Base-by-base conservation (phyloP, 768 basidiomycete species). In the Asterophora lycoperdoides region DNA sequence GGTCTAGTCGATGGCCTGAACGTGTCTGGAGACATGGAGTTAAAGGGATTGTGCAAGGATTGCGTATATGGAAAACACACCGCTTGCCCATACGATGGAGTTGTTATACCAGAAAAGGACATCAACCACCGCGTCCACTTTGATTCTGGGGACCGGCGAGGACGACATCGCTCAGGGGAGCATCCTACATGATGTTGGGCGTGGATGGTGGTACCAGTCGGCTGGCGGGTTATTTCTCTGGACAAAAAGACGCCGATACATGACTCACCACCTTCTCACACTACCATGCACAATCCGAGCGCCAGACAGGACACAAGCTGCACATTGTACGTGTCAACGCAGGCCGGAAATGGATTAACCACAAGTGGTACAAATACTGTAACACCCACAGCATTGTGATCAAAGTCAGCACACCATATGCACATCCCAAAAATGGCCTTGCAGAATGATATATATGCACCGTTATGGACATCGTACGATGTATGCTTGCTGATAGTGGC, bases 311-410 rank as follows among this genome's bases (percentile, higher is more conserved):
- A 3, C 6, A 6, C 23, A 23, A 23, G 23, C 23, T 23, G 23
- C 23, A 23, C n/a, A n/a, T n/a, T n/a, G 51, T 64, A 1, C 43
- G 52, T 0, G 45, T 54, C 0, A 64, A 71, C 44, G 46, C 58
- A 10, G 68, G 68, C 3, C 55, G 57, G 1, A 65, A 69, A 51
- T 68, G 59, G 34, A 36, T 60, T 2, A 61, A 59, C 43, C 19
- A 48, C 0, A 36, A 59, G 6, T 67, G 64, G 43, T 26, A 57
- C 2, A 41, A 18, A 0, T 62, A 55, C 34, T 57, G 59, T 14
- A 29, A 5, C 0, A 33, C 46, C 5, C 49, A 60, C 9, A 67
- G 69, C 0, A 68, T 68, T 9, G 19, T 40, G n/a, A 28, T 39
- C 2, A 52, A 65, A 42, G 48, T 48, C 5, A 64, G 56, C 5